These are phyloP conservation scores for Myotisia sp. DNA, from an alignment of 2,329 filamentous ascomycete species.

Conservation along the genomic window DNA sequence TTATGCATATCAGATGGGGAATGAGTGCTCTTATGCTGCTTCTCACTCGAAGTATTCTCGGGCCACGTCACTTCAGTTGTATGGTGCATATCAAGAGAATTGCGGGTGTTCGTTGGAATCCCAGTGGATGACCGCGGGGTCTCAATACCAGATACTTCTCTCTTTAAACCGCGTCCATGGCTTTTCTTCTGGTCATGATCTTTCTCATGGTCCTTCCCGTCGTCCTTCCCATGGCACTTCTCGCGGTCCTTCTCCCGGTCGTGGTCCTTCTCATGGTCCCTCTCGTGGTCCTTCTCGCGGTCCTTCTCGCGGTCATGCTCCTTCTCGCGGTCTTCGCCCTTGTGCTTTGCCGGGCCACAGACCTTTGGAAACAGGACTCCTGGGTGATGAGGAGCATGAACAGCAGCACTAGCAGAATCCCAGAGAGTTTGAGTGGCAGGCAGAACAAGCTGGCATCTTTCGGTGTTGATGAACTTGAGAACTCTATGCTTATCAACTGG, in stretches of 20 bases:
- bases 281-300: neutral
- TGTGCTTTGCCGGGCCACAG: neutral
- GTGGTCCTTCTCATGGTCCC: neutral
- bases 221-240: neutral
- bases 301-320: neutral
- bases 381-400: neutral
- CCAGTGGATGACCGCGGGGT: too few species aligned
- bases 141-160: too few species aligned
- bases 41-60: too few species aligned
- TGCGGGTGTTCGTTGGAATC: too few species aligned
- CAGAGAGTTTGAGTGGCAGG: conserved; percentile 6
- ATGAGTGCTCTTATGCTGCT: too few species aligned
- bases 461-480: neutral
- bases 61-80: too few species aligned
- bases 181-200: neutral
- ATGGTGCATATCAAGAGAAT: too few species aligned
- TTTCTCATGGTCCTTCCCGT: neutral
- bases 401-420: neutral
- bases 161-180: too few species aligned
- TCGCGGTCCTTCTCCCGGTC: neutral
- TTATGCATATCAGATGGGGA: too few species aligned
- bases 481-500: neutral
- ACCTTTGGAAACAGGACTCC: conserved; percentile 1
- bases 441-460: conserved; percentile 4
- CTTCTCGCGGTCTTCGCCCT: neutral